Percentiles rank a stretch among this genome's conserved stretches.
These are phyloP conservation scores for Anthracocystis walkeri DNA, from an alignment of 1,284 basidiomycete species.

Conservation along the genomic window DNA sequence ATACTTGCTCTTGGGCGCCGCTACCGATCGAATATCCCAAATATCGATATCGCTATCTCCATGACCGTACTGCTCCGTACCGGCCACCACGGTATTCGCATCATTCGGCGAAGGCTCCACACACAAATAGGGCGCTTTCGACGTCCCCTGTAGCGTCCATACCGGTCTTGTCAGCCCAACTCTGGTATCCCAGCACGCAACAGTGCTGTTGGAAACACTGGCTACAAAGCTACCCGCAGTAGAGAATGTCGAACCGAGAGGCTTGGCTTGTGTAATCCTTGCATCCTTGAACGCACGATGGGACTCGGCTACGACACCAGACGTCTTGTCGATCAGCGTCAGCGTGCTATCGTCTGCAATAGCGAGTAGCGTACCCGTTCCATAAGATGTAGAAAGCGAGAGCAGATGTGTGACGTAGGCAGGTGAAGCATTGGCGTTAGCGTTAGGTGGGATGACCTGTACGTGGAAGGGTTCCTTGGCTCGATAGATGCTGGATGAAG, in stretches of 20 bases:
- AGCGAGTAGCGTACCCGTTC: conserved; percentile 38
- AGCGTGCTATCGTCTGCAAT: conserved; percentile 49
- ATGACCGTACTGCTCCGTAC: conserved; percentile 62
- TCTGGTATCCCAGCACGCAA: conserved; percentile 53
- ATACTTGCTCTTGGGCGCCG: conserved; percentile 55
- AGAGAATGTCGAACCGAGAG: conserved; percentile 6
- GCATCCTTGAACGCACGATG: conserved; percentile 34
- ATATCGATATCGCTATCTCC: conserved; percentile 63
- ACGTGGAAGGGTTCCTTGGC: conserved; percentile 48
- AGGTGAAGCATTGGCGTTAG: conserved; percentile 32
- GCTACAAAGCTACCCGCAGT: conserved; percentile 36
- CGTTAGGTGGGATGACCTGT: conserved; percentile 41
- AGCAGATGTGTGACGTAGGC: conserved; percentile 58
- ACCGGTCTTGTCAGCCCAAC: conserved; percentile 21
- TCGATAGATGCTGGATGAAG: conserved; percentile 25
- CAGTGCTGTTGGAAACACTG: conserved; percentile 37
- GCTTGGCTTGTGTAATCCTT: conserved; percentile 42
- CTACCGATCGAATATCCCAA: conserved; percentile 56
- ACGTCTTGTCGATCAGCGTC: conserved; percentile 54
- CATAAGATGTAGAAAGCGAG: conserved; percentile 42
- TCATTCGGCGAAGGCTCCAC: conserved; percentile 44
- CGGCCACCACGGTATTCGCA: conserved; percentile 51
- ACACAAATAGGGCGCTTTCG: conserved; percentile 57
- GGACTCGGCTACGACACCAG: conserved; percentile 34
- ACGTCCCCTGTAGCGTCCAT: conserved; percentile 35